Base-by-base conservation (phyloP, 495 filamentous ascomycete genomes). In the Tuber borchii region DNA sequence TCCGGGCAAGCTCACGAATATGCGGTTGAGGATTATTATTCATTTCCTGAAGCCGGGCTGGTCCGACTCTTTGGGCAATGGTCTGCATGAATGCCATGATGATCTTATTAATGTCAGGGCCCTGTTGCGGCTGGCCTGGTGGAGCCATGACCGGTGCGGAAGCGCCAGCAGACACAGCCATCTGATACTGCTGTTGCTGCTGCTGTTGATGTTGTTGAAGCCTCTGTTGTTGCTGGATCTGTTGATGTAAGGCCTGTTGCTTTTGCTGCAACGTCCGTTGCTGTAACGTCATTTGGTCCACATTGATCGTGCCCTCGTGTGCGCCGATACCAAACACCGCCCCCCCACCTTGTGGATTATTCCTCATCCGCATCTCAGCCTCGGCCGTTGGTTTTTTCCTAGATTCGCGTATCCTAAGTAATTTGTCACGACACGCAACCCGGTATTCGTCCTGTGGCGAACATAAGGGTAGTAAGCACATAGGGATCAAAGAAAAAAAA, bases 361-460 rank as follows among this genome's bases (percentile, higher is more conserved):
- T 76, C 40, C 78, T 73, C 74, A 76, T 44, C 16, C 45, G 73
- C 12, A 76, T 17, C 45, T 82, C 80, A 40, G 73, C 40, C 17
- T 34, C 43, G 19, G 73, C 71, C 81, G 82, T 82, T 56, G 79
- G 81, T n/a, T 71, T 77, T 69, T 69, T 72, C 39, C 81, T 71
- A 10, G 77, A 80, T 37, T 82, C 81, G 42, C 77, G 70, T 65
- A 82, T 82, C 44, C 75, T 68, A 0, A 76, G 42, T 22, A 82
- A 77, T 44, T 82, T 82, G 8, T 40, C n/a, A 45, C 81, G 80
- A 45, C 81, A 82, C 46, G 76, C 43, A 51, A 76, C 42, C 6
- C 65, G 72, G 56, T 82, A 82, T 46, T 82, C 80, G 61, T 31
- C 73, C 80, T 82, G 56, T 65, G 79, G 26, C 72, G 44, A 70